Evolutionary conservation across 306 rosid species (phyloP).

Genomic region (Cucumis melo): DNA sequence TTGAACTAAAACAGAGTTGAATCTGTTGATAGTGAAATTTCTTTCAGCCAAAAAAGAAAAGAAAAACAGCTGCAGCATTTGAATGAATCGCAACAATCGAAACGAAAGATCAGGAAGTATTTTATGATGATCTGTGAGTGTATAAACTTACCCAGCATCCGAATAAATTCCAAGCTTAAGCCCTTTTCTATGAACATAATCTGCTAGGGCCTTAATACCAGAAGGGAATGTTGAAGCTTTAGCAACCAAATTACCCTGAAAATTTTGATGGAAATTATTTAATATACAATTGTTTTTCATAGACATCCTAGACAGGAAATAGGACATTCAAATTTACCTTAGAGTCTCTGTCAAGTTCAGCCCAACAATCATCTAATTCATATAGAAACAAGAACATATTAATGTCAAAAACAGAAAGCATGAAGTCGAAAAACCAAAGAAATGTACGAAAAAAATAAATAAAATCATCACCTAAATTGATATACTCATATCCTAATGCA

Average conservation of each 20-base stretch:
- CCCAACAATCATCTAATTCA: constrained; percentile 78
- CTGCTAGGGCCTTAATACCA: constrained; percentile 59
- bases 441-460: not conserved
- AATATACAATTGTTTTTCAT: not conserved
- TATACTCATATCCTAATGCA: constrained; percentile 43
- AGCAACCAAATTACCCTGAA: constrained; percentile 56
- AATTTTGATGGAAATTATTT: not conserved
- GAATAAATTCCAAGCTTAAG: constrained; percentile 68
- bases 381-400: not conserved
- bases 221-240: constrained; percentile 56
- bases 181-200: constrained; percentile 64
- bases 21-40: not conserved
- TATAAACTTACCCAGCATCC: constrained; percentile 48
- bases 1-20: not conserved
- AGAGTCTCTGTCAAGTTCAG: constrained; percentile 42
- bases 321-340: constrained; percentile 19
- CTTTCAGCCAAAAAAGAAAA: not conserved
- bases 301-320: not conserved
- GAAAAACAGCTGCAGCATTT: not conserved
- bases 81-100: not conserved
- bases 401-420: not conserved
- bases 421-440: not conserved
- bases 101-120: not conserved
- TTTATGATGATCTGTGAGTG: not conserved
- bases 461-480: constrained; percentile 39